Evolutionary conservation across 305 asterid species (phyloP).

Genomic region (Withania somnifera): DNA sequence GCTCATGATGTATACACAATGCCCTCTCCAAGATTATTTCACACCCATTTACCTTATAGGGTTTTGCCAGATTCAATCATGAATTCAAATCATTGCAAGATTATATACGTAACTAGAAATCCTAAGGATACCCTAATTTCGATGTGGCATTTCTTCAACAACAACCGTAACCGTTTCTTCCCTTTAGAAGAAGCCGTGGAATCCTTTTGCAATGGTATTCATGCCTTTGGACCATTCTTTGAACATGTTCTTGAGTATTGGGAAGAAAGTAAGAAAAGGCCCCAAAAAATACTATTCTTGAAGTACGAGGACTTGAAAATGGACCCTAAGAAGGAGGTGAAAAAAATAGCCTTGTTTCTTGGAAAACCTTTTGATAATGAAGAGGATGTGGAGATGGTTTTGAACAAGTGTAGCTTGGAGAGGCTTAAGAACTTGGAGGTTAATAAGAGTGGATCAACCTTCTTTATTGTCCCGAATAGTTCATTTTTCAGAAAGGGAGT

Average conservation of each 20-base stretch:
- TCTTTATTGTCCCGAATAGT: background rate
- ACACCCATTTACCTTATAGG: slow-evolving; percentile 4
- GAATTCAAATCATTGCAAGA: background rate
- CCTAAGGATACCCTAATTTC: slow-evolving; percentile 8
- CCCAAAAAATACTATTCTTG: background rate
- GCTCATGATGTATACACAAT: background rate
- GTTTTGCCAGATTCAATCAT: slow-evolving; percentile 5
- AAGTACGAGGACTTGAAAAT: background rate
- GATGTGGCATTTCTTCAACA: background rate
- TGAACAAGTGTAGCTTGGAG: background rate
- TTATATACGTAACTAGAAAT: background rate
- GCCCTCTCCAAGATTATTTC: slow-evolving; percentile 4
- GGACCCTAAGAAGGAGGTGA: background rate
- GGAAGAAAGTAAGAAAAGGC: background rate
- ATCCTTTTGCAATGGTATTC: too few relatives aligned
- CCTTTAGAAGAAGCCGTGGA: background rate
- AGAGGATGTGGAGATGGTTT: background rate
- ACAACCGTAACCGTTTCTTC: background rate
- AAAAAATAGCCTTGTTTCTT: background rate
- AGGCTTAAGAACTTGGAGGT: background rate
- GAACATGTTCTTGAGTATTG: background rate
- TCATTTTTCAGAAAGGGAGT: background rate
- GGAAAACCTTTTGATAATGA: background rate
- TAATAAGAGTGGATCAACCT: background rate
- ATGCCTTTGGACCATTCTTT: too few relatives aligned